A percentile compares a stretch with the other conserved stretches of the same genome.
These are phyloP conservation scores for Alternaria solani DNA, from an alignment of 2,329 filamentous ascomycete genomes.

Conservation along the genomic window DNA sequence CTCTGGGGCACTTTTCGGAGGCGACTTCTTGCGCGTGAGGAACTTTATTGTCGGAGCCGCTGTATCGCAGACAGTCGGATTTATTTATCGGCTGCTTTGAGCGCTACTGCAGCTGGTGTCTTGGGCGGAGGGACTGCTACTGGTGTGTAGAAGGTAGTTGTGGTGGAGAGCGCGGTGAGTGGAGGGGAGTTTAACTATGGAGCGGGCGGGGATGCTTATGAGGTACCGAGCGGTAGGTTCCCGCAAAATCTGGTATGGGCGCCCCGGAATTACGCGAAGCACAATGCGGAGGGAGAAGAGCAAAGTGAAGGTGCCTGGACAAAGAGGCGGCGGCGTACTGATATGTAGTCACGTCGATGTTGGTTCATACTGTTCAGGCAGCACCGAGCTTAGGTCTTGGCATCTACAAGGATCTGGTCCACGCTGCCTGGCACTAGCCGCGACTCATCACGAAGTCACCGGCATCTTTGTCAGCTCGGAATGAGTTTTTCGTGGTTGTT, in stretches of 20 bases:
- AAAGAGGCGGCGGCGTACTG: conserved; percentile 38
- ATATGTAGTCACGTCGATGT: conserved; percentile 33
- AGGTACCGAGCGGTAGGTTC: conserved; percentile 10
- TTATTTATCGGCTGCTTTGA: background rate
- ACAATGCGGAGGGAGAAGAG: conserved; percentile 9
- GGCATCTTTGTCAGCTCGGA: background rate
- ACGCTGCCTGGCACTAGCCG: conserved; percentile 23
- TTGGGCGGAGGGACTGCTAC: conserved; percentile 6
- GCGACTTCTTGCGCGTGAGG: conserved; percentile 46
- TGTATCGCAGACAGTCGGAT: conserved; percentile 14
- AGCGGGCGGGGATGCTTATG: conserved; percentile 11
- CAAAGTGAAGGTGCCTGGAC: conserved; percentile 26
- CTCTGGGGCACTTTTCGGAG: conserved; percentile 44
- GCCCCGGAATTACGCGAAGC: conserved; percentile 1
- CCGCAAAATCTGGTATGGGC: background rate
- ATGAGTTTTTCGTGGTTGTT: background rate
- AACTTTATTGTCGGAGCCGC: conserved; percentile 33
- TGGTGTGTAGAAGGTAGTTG: conserved; percentile 5
- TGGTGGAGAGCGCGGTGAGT: conserved; percentile 13
- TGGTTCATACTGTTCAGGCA: conserved; percentile 37
- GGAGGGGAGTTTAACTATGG: conserved; percentile 11
- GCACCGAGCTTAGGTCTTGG: conserved; percentile 37
- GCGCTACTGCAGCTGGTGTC: background rate
- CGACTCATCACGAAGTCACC: conserved; percentile 1
- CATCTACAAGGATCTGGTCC: conserved; percentile 19